A percentile compares a stretch with the other conserved stretches of the same genome.
Evolutionary conservation across 2,329 filamentous ascomycete species (phyloP).

Genomic region (Hymenoscyphus linearis): DNA sequence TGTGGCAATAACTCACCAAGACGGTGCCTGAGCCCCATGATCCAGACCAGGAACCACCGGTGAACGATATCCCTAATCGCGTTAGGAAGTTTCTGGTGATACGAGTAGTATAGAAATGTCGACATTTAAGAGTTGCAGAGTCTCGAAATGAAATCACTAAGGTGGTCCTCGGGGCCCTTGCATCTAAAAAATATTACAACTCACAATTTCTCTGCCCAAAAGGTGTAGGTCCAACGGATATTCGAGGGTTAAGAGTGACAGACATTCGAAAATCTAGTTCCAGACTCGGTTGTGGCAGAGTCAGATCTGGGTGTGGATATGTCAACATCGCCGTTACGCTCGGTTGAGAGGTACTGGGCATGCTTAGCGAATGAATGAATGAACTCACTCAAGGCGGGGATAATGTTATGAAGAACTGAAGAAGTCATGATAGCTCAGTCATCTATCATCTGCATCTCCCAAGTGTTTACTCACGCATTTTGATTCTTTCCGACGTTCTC

Average conservation of each 20-base stretch:
- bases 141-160: neutral
- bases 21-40: conserved; percentile 45
- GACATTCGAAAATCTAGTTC: conserved; percentile 47
- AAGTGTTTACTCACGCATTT: neutral
- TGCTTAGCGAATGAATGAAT: neutral
- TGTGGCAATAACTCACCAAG: conserved; percentile 25
- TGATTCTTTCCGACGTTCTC: neutral
- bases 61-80: conserved; percentile 37
- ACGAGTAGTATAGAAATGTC: too few species aligned
- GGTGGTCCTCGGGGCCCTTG: neutral
- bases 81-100: neutral
- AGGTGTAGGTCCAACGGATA: conserved; percentile 39
- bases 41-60: conserved; percentile 43
- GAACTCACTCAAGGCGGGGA: neutral
- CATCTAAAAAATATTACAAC: neutral
- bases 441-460: neutral
- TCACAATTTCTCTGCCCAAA: conserved; percentile 42
- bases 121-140: too few species aligned
- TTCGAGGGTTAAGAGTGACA: conserved; percentile 40
- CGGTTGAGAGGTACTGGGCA: neutral
- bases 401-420: too few species aligned
- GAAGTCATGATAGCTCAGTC: neutral
- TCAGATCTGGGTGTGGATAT: conserved; percentile 35
- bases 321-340: conserved; percentile 4
- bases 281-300: conserved; percentile 42